These are phyloP conservation scores for Vitis cinerea DNA, from an alignment of 164 flowering plant genomes.

Conservation along the genomic window DNA sequence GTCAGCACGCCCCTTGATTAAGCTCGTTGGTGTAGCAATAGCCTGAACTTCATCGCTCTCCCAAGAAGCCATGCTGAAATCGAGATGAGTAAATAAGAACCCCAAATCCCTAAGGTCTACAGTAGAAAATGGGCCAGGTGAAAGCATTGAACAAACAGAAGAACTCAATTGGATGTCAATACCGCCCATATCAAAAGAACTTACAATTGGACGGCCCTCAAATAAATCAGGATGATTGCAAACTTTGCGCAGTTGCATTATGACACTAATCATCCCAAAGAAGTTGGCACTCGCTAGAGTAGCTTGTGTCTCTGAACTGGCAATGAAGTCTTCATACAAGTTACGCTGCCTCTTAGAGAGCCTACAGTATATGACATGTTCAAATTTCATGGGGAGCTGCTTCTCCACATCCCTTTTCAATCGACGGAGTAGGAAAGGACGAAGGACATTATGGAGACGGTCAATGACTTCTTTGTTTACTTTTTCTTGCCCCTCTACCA, in stretches of 20 bases:
- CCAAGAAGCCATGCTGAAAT: constrained; percentile 89
- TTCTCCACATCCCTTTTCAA: constrained; percentile 97
- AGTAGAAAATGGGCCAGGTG: constrained; percentile 48
- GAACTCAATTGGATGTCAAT: constrained; percentile 75
- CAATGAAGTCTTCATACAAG: constrained; percentile 97
- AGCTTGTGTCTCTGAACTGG: constrained; percentile 97
- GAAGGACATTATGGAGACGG: constrained; percentile 95
- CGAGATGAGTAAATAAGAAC: constrained; percentile 76
- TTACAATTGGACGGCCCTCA: constrained; percentile 98
- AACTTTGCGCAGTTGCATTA: constrained; percentile 99
- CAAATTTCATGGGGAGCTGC: constrained; percentile 91
- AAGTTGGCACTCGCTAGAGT: constrained; percentile 88
- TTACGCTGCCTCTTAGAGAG: constrained; percentile 95
- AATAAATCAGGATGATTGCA: constrained; percentile 99
- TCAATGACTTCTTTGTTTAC: constrained; percentile 97
- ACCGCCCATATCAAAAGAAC: constrained; percentile 94
- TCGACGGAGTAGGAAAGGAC: constrained; percentile 92
- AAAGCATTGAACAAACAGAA: constrained; percentile 59
- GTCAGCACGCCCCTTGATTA: constrained; percentile 43
- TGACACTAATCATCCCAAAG: constrained; percentile 96
- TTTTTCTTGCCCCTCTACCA: constrained; percentile 98
- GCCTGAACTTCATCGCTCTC: constrained; percentile 73
- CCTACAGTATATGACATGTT: constrained; percentile 92
- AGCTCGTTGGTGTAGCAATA: constrained; percentile 67
- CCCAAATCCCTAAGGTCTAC: constrained; percentile 69